Base-by-base conservation (phyloP, 805 yeast species). In the Saturnispora zaruensis region DNA sequence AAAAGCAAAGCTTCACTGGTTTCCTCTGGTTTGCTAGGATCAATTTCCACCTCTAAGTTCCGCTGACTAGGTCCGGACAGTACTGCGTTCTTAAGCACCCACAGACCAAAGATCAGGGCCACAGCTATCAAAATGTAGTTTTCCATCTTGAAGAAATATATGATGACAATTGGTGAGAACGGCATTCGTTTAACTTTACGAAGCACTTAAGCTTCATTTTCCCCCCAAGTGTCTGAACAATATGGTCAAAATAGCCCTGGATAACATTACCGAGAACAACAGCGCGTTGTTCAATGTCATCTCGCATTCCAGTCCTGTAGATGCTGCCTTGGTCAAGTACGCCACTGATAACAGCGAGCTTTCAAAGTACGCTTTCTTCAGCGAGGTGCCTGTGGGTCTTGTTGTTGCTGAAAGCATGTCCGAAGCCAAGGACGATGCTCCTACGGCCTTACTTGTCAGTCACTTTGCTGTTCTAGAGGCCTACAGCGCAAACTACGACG, bases 351-450 rank as follows among this genome's bases (percentile, higher is more conserved):
- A 71, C 1, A 79, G 72, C 23, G 81, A 79, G 26, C 66, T 83
- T 32, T 73, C 75, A 32, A 74, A 81, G 59, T 67, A 81, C 33
- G 76, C 70, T 0, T 85, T 72, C 66, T 84, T 74, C 64, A 76
- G 83, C 45, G 96, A 84, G 59, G 76, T 85, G 5, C 88, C 96
- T 6, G 91, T 88, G 4, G 96, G 93, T 14, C 83, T 81, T 4
- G 68, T 88, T 45, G 80, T 81, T 53, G 82, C 84, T 49, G 73
- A 70, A 55, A 65, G 72, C 7, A 66, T 75, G 48, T 72, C 73
- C 50, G 70, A 77, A 20, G 57, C 68, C 13, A 69, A 72, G 43
- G 70, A 71, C 5, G 70, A 61, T 28, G 50, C 64, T 0, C 68
- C 68, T 1, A 49, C 58, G 16, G 69, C 66, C 2, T 50, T 65